Evolutionary conservation across 1,284 basidiomycete genomes (phyloP), one percentile per base, ranked within the genome.

Genomic region (Entoloma clypeatum): DNA sequence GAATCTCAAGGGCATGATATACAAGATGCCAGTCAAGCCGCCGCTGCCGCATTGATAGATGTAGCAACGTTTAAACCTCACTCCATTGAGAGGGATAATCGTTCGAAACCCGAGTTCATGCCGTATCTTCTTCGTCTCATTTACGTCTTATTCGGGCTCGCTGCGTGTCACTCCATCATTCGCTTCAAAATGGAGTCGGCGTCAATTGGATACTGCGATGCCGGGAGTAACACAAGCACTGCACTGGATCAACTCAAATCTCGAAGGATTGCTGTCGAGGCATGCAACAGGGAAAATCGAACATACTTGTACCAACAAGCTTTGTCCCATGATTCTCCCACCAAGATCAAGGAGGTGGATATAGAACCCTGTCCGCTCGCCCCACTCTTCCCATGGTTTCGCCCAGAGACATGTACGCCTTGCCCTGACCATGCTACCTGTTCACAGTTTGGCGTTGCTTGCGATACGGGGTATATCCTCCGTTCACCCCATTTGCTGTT

Each of bases 351-450:
- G 17, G 32, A 18, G 40, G 41, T 60, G 18, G 62, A 69, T 45
- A 59, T 58, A 14, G 63, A 65, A 41, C 58, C 67, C 9, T 81
- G 79, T 59, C 72, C 82, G 32, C 61, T 73, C 35, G 65, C 71
- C 19, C 68, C 76, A 5, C 50, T 85, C 22, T 39, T 80, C 26
- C 78, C 79, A 13, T 51, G 84, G 25, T 75, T 77, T 22, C 74
- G 71, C 41, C 83, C 92, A 0, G 70, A 78, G 22, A 56, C 71
- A n/a, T 97, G 93, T 64, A 82, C 86, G 2, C 77, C 81, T 10
- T 97, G 93, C 59, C 94, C 94, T 8, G 71, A 76, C 35, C 87
- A 92, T 61, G 94, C 82, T 2, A 68, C 68, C 13, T 97, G 93
- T 63, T 69, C 67, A 9, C 80, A 77, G 22, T 62, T 76, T 47